A percentile compares a stretch with the other conserved stretches of the same genome.
Evolutionary conservation across 257 asterid species (phyloP).

Genomic region (Capsicum chinense): DNA sequence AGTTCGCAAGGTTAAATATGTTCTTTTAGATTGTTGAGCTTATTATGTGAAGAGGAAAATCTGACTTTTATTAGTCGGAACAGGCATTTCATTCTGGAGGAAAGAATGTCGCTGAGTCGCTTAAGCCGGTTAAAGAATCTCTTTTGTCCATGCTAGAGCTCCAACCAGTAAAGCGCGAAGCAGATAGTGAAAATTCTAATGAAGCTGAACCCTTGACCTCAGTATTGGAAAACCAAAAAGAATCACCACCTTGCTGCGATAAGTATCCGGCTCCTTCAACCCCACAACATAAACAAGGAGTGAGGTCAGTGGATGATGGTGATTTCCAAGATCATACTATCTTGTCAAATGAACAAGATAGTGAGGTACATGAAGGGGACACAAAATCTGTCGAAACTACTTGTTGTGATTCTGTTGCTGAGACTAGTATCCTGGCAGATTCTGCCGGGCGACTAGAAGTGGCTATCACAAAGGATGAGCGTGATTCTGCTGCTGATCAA

Average conservation of each 20-base stretch:
- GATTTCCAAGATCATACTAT: conserved; percentile 48
- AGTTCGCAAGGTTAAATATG: conserved; percentile 47
- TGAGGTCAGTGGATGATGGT: conserved; percentile 40
- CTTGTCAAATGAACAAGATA: conserved; percentile 42
- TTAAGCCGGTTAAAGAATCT: conserved; percentile 51
- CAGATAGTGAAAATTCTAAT: conserved; percentile 18
- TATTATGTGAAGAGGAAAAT: not conserved
- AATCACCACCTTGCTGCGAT: conserved; percentile 35
- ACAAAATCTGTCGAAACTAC: conserved; percentile 58
- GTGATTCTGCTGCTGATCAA: conserved; percentile 37
- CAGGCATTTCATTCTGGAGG: conserved; percentile 61
- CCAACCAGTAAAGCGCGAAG: conserved; percentile 29
- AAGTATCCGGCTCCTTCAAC: conserved; percentile 59
- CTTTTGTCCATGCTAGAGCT: conserved; percentile 43
- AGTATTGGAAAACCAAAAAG: conserved; percentile 31
- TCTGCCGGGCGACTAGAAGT: not conserved
- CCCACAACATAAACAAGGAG: conserved; percentile 52
- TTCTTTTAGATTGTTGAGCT: not conserved
- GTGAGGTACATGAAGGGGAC: conserved; percentile 47
- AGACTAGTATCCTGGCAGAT: conserved; percentile 34
- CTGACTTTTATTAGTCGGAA: not conserved
- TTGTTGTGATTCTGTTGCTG: conserved; percentile 41
- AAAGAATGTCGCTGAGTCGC: conserved; percentile 40
- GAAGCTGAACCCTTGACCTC: conserved; percentile 27
- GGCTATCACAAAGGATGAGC: conserved; percentile 38